These are phyloP conservation scores for Lentinula detonsa DNA, from an alignment of 768 basidiomycete species.

Conservation along the genomic window DNA sequence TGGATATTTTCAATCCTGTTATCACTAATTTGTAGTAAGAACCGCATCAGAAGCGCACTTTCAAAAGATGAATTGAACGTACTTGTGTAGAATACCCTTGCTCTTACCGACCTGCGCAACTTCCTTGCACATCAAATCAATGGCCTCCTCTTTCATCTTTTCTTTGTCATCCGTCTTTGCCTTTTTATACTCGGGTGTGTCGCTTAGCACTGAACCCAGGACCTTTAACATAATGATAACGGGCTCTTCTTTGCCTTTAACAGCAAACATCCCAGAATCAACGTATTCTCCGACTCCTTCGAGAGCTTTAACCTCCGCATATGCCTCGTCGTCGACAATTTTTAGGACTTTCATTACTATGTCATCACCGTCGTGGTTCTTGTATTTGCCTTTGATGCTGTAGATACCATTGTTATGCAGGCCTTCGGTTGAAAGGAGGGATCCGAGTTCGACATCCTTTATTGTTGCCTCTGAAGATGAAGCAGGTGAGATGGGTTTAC, in stretches of 20 bases:
- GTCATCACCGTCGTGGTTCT: neutral
- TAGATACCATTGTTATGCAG: neutral
- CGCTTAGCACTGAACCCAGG: neutral
- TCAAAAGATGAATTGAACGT: neutral
- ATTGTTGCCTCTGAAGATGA: neutral
- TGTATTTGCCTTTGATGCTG: neutral
- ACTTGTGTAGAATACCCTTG: neutral
- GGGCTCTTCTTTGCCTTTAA: neutral
- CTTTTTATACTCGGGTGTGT: neutral
- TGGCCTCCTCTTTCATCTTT: neutral
- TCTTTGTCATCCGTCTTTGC: neutral
- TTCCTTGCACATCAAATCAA: neutral
- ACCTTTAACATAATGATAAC: neutral
- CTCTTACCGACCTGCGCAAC: neutral
- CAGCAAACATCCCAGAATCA: neutral
- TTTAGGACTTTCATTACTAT: neutral
- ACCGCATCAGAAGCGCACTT: neutral
- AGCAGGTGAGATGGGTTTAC: neutral
- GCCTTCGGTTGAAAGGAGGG: neutral
- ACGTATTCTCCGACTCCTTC: neutral
- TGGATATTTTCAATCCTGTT: neutral
- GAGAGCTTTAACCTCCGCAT: neutral
- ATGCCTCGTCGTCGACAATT: neutral
- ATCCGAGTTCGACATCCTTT: neutral
- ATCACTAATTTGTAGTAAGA: neutral